Evolutionary conservation across 2,329 filamentous ascomycete species (phyloP).

Genomic region (Pseudogymnoascus sp.): DNA sequence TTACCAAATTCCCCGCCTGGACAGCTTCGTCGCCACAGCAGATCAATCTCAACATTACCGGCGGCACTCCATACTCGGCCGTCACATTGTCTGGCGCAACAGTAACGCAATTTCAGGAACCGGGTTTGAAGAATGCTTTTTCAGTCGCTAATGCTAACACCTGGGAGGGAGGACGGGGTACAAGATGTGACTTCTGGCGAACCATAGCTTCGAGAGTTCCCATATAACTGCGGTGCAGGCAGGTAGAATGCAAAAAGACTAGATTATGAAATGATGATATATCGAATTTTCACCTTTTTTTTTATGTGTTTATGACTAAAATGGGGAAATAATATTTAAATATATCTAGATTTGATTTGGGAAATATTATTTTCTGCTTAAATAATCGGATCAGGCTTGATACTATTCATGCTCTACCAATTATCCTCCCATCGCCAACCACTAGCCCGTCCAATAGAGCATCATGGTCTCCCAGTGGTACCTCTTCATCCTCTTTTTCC

Average conservation of each 20-base stretch:
- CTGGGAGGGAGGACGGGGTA: constrained; percentile 18
- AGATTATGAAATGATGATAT: neutral
- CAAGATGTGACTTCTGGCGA: constrained; percentile 18
- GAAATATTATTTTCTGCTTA: too few species aligned
- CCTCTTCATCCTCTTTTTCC: constrained; percentile 45
- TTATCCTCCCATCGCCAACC: constrained; percentile 60
- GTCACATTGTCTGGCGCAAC: constrained; percentile 10
- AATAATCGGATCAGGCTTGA: neutral
- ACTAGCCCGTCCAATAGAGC: constrained; percentile 72
- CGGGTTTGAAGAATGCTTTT: constrained; percentile 16
- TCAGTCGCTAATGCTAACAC: constrained; percentile 16
- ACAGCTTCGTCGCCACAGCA: neutral
- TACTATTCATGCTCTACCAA: constrained; percentile 16
- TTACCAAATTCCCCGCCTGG: constrained; percentile 13
- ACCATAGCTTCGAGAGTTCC: constrained; percentile 14
- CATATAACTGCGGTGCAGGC: constrained; percentile 3
- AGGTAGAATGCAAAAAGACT: neutral
- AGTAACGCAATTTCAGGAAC: constrained; percentile 15
- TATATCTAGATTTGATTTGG: too few species aligned
- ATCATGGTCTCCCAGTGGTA: constrained; percentile 72
- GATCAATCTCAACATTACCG: constrained; percentile 18
- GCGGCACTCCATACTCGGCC: constrained; percentile 9
- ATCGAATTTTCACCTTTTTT: too few species aligned
- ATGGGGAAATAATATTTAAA: too few species aligned
- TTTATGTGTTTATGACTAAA: too few species aligned